phyloP scores from a whole-genome alignment of 2,329 filamentous ascomycete species.

The Sporothrix pallida region DNA sequence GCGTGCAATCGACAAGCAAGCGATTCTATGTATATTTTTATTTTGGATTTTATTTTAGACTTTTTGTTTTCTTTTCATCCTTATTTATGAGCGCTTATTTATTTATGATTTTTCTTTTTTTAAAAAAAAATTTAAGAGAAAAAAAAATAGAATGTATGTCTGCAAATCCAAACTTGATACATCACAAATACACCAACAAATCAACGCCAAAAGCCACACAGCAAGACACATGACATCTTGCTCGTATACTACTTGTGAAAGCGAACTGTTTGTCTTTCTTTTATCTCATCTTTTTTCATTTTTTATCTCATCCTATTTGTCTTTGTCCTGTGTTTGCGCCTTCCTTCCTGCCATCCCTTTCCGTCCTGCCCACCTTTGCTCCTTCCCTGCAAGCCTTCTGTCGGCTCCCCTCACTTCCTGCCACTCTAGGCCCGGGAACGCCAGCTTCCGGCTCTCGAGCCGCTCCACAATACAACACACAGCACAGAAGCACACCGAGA shows the following conservation, averaged over 20 bases:
- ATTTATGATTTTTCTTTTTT: no score
- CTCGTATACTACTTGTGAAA: neutral
- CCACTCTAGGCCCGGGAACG: slow-evolving; percentile 24
- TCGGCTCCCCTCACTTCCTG: neutral
- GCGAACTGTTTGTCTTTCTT: no score
- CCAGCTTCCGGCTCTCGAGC: slow-evolving; percentile 28
- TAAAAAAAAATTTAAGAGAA: neutral
- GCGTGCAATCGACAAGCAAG: neutral
- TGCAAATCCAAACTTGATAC: no score
- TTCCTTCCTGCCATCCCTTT: neutral
- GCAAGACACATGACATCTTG: neutral
- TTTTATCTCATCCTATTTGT: neutral
- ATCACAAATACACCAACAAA: neutral
- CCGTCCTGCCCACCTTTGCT: no score
- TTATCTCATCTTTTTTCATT: neutral
- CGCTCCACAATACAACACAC: slow-evolving; percentile 11
- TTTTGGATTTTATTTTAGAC: neutral
- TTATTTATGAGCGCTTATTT: neutral
- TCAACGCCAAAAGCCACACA: neutral
- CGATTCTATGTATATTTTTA: neutral
- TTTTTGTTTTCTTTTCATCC: neutral
- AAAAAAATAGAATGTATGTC: neutral
- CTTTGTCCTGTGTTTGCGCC: neutral
- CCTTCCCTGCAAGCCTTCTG: neutral
- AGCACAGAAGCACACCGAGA: neutral